Percentiles rank a stretch among this genome's conserved stretches.
These are phyloP conservation scores for Neonectria coccinea DNA, from an alignment of 2,329 filamentous ascomycete species.

Conservation along the genomic window DNA sequence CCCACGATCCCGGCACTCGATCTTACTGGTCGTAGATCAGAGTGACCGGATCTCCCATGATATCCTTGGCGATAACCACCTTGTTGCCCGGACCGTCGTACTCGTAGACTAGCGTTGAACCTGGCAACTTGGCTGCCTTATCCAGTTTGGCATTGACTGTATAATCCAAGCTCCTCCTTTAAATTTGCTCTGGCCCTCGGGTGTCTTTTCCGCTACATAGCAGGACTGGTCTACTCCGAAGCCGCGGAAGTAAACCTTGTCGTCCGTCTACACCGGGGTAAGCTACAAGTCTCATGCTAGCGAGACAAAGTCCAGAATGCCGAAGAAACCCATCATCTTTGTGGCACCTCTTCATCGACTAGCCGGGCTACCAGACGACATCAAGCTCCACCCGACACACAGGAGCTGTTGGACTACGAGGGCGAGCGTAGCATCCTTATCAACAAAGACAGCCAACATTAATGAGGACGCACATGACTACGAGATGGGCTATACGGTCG, in stretches of 20 bases:
- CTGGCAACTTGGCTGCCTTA: conserved; percentile 22
- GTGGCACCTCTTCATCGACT: conserved; percentile 6
- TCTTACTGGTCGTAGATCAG: conserved; percentile 21
- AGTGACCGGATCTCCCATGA: conserved; percentile 15
- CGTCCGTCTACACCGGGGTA: conserved; percentile 16
- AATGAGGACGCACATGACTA: conserved; percentile 57
- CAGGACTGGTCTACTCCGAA: conserved; percentile 24
- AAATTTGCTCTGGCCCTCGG: conserved; percentile 18
- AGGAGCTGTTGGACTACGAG: conserved; percentile 55
- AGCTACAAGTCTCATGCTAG: conserved; percentile 18
- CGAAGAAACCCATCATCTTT: conserved; percentile 17
- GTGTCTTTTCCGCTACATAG: conserved; percentile 24
- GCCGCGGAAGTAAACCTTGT: conserved; percentile 27
- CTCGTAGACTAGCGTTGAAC: conserved; percentile 18
- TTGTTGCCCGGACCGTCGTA: conserved; percentile 20
- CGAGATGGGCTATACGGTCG: conserved; percentile 63
- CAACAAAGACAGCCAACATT: conserved; percentile 59
- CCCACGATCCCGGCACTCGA: background rate
- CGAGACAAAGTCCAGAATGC: conserved; percentile 14
- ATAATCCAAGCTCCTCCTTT: conserved; percentile 20
- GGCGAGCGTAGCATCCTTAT: conserved; percentile 61
- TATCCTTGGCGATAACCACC: conserved; percentile 13
- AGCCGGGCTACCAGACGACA: conserved; percentile 7
- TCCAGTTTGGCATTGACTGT: conserved; percentile 22
- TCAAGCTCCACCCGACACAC: conserved; percentile 13